phyloP scores from a whole-genome alignment of 192 early-diverging fungal genomes.

The Gigaspora rosea region DNA sequence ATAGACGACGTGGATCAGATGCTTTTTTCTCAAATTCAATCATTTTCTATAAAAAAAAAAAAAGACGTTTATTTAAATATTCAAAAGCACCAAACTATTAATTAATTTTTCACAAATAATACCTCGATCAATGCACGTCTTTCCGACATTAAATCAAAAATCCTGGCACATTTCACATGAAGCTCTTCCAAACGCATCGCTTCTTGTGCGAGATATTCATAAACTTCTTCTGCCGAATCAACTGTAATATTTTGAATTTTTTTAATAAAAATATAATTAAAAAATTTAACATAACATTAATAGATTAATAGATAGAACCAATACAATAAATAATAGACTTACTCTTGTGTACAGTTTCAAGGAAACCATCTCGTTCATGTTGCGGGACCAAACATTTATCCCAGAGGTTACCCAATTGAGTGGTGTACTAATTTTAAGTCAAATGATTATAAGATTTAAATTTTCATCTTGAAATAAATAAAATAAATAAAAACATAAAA shows the following conservation, averaged over 20 bases:
- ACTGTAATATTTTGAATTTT: not conserved
- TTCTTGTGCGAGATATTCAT: slow-evolving; percentile 22
- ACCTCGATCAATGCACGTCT: slow-evolving; percentile 28
- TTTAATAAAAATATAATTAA: not conserved
- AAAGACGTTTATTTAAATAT: no score
- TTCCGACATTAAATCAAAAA: slow-evolving; percentile 27
- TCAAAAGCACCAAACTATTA: no score
- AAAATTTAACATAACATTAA: not conserved
- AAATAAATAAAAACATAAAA: not conserved
- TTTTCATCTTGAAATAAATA: not conserved
- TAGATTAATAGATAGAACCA: no score
- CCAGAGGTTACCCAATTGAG: slow-evolving; percentile 31
- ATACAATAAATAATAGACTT: not conserved
- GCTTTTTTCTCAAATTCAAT: slow-evolving; percentile 76
- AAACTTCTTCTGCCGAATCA: slow-evolving; percentile 28
- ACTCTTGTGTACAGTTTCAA: slow-evolving; percentile 11
- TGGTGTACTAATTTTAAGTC: not conserved
- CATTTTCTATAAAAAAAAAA: slow-evolving; percentile 59
- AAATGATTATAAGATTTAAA: not conserved
- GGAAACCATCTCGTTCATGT: slow-evolving; percentile 28
- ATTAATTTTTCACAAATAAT: not conserved
- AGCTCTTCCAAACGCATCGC: slow-evolving; percentile 21
- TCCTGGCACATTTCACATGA: slow-evolving; percentile 23
- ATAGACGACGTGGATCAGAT: slow-evolving; percentile 72
- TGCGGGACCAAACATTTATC: slow-evolving; percentile 34